Percentiles rank a stretch among this genome's conserved stretches.
Conservation (phyloP, 371 early-diverging fungal species). For the Coemansia sp. region DNA sequence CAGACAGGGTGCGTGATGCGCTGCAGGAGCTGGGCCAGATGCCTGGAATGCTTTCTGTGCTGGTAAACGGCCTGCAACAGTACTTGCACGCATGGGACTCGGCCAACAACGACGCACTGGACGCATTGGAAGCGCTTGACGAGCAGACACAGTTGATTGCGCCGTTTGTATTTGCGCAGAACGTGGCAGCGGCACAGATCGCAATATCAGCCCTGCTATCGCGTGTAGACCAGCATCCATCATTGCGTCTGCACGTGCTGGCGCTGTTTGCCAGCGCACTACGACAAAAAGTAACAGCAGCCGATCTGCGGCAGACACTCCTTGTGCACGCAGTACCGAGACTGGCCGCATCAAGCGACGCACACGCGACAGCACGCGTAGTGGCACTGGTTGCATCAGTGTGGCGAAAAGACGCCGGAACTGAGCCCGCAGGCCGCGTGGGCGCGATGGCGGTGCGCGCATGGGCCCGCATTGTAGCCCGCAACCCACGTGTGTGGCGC, state of each 20-base stretch:
- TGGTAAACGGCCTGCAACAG: constrained; percentile 4
- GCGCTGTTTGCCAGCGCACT: background rate
- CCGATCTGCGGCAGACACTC: background rate
- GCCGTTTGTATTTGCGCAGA: constrained; percentile 21
- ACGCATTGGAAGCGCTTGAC: constrained; percentile 1
- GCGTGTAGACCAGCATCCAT: background rate
- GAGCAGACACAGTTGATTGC: constrained; percentile 18
- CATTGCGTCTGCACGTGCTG: background rate
- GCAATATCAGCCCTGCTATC: background rate
- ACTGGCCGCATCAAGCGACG: background rate
- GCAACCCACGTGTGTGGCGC: constrained; percentile 38
- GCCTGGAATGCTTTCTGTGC: constrained; percentile 9
- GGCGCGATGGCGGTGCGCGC: constrained; percentile 29
- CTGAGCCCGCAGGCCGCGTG: constrained; percentile 5
- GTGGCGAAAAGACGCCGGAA: background rate
- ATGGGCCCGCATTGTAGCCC: constrained; percentile 22
- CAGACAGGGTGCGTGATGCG: background rate
- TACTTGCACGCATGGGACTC: constrained; percentile 6
- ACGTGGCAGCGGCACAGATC: background rate
- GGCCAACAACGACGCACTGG: background rate
- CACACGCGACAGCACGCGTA: background rate
- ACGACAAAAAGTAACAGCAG: background rate
- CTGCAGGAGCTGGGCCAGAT: background rate
- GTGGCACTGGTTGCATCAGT: background rate
- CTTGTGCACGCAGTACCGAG: background rate